Evolutionary conservation across 768 basidiomycete genomes (phyloP).

Genomic region (Serpula lacrymans): DNA sequence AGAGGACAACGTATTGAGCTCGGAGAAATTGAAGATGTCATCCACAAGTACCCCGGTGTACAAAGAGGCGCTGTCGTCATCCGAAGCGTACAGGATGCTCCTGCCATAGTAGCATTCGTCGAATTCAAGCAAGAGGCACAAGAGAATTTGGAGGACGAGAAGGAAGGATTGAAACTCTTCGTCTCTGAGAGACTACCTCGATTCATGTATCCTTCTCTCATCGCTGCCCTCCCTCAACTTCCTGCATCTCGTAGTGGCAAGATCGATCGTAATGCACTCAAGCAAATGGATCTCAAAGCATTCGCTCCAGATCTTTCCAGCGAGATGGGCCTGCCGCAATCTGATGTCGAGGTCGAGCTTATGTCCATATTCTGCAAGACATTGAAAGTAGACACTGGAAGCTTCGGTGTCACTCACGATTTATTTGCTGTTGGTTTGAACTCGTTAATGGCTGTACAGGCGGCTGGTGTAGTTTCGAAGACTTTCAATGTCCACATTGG

Average conservation of each 20-base stretch:
- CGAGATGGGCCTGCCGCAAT: constrained; percentile 21
- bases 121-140: constrained; percentile 19
- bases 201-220: constrained; percentile 29
- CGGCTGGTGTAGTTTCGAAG: constrained; percentile 25
- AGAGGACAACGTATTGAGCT: constrained; percentile 32
- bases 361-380: constrained; percentile 21
- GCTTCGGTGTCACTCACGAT: constrained; percentile 25
- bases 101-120: constrained; percentile 27
- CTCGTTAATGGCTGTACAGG: constrained; percentile 30
- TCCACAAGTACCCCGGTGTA: constrained; percentile 19
- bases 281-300: constrained; percentile 20
- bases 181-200: constrained; percentile 27
- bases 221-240: constrained; percentile 19
- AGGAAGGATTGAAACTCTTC: constrained; percentile 19
- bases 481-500: constrained; percentile 26
- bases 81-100: constrained; percentile 22
- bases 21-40: constrained; percentile 29
- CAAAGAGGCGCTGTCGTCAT: constrained; percentile 22
- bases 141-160: constrained; percentile 6
- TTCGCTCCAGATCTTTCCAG: constrained; percentile 18
- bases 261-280: constrained; percentile 25
- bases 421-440: constrained; percentile 27
- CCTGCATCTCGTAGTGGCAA: constrained; percentile 24
- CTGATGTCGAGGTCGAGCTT: constrained; percentile 24
- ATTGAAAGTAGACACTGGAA: constrained; percentile 16